A percentile compares a stretch with the other conserved stretches of the same genome.
These are phyloP conservation scores for Moricandia moricandioides DNA, from an alignment of 345 rosid genomes.

Conservation along the genomic window DNA sequence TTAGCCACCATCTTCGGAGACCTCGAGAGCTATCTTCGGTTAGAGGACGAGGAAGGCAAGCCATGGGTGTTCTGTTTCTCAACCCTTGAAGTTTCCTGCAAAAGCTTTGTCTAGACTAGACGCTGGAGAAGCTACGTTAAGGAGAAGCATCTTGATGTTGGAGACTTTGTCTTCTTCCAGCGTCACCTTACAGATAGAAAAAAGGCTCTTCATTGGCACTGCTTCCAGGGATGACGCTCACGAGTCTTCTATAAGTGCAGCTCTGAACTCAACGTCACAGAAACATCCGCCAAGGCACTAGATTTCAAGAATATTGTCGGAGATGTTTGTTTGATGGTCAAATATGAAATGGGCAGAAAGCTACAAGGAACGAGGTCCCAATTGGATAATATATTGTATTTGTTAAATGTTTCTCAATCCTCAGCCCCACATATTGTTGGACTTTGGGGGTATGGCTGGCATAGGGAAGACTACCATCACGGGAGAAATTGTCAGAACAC, in stretches of 20 bases:
- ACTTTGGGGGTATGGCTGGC: constrained; percentile 34
- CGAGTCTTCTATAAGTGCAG: background rate
- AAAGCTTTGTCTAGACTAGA: constrained; percentile 55
- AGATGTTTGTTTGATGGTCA: background rate
- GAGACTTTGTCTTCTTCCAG: constrained; percentile 57
- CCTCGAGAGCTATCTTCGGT: constrained; percentile 42
- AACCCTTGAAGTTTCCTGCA: constrained; percentile 43
- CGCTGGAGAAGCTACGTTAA: constrained; percentile 72
- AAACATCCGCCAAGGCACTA: background rate
- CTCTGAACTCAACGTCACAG: background rate
- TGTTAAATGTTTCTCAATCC: background rate
- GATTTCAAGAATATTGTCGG: background rate
- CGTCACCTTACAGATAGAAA: constrained; percentile 38
- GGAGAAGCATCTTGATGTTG: constrained; percentile 61
- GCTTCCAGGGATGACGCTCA: background rate
- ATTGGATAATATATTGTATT: background rate
- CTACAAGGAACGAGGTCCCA: background rate
- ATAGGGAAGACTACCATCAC: constrained; percentile 19
- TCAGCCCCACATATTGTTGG: constrained; percentile 17
- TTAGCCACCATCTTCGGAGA: constrained; percentile 34
- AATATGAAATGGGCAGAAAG: background rate
- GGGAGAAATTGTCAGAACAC: background rate
- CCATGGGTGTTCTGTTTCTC: constrained; percentile 57
- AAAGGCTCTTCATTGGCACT: constrained; percentile 47
- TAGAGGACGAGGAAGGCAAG: constrained; percentile 72